Conservation (phyloP, 1,284 basidiomycete genomes). For the Kalmanozyma brasiliensis region DNA sequence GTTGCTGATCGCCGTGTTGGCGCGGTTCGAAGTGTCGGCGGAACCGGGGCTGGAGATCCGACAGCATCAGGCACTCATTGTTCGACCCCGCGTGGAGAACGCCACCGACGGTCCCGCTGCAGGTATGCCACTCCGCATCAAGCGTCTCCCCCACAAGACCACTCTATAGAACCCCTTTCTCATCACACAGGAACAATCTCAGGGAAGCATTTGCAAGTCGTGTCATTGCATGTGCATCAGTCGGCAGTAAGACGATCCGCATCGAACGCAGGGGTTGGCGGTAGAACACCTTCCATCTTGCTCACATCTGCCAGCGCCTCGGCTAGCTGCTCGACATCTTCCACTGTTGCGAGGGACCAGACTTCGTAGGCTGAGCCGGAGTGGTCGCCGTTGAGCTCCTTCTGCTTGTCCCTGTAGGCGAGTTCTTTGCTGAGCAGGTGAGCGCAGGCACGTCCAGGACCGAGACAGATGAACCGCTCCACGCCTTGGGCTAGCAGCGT, state of each 20-base stretch:
- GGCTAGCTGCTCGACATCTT: slow-evolving; percentile 56
- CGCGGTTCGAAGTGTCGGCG: slow-evolving; percentile 31
- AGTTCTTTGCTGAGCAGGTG: slow-evolving; percentile 66
- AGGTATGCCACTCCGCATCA: slow-evolving; percentile 45
- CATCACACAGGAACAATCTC: not conserved
- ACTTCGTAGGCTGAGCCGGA: slow-evolving; percentile 50
- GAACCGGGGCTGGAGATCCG: slow-evolving; percentile 28
- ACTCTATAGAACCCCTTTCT: not conserved
- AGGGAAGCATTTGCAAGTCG: not conserved
- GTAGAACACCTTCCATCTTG: slow-evolving; percentile 19
- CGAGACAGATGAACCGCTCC: slow-evolving; percentile 63
- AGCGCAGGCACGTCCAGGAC: slow-evolving; percentile 63
- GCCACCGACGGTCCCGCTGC: slow-evolving; percentile 7
- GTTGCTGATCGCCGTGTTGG: slow-evolving; percentile 34
- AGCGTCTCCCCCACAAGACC: slow-evolving; percentile 4
- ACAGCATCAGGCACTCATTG: slow-evolving; percentile 48
- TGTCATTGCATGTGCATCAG: slow-evolving; percentile 1
- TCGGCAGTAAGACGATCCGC: slow-evolving; percentile 29
- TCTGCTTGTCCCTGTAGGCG: slow-evolving; percentile 49
- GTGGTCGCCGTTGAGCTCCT: slow-evolving; percentile 20
- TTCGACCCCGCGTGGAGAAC: slow-evolving; percentile 34
- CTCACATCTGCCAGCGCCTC: slow-evolving; percentile 30
- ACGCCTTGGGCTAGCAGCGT: slow-evolving; percentile 59
- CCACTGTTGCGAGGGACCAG: slow-evolving; percentile 59
- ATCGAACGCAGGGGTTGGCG: slow-evolving; percentile 16